Percentiles rank a stretch among this genome's conserved stretches.
Evolutionary conservation across 176 grass and related monocot genomes (phyloP).

Genomic region (Zea mays): DNA sequence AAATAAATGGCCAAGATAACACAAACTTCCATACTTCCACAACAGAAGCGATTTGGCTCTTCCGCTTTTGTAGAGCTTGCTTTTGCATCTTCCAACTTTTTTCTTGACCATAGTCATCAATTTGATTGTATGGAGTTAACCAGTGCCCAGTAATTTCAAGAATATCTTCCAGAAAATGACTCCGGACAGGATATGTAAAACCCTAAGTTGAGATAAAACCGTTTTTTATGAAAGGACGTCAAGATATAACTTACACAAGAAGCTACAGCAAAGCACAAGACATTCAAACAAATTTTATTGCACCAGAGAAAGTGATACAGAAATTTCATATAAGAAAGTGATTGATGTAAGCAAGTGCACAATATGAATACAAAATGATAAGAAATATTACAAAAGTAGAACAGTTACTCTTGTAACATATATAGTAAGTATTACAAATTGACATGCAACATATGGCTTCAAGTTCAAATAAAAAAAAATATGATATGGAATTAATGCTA

Average conservation of each 20-base stretch:
- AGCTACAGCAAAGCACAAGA: constrained; percentile 10
- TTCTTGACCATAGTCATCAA: constrained; percentile 99
- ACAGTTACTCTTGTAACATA: not conserved
- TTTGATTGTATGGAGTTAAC: constrained; percentile 94
- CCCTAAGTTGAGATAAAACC: constrained; percentile 55
- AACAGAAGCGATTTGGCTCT: constrained; percentile 93
- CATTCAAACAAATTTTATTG: constrained; percentile 8
- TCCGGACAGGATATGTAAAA: constrained; percentile 93
- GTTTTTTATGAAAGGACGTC: constrained; percentile 8
- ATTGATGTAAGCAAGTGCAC: constrained; percentile 5
- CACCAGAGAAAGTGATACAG: constrained; percentile 10
- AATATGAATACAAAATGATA: not conserved
- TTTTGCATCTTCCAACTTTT: constrained; percentile 99
- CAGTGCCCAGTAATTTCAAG: constrained; percentile 83
- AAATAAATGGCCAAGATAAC: constrained; percentile 17
- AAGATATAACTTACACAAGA: constrained; percentile 4
- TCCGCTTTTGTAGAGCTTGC: constrained; percentile 83
- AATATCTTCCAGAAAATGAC: constrained; percentile 85
- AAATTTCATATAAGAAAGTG: constrained; percentile 11
- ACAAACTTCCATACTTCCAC: constrained; percentile 63
- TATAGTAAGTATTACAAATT: not conserved
- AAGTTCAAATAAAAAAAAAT: not conserved
- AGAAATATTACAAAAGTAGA: not conserved
- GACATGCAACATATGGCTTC: not conserved
- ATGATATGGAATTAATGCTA: not conserved